Base-by-base conservation (phyloP, 2,329 filamentous ascomycete genomes). In the Fusarium ramigenum region DNA sequence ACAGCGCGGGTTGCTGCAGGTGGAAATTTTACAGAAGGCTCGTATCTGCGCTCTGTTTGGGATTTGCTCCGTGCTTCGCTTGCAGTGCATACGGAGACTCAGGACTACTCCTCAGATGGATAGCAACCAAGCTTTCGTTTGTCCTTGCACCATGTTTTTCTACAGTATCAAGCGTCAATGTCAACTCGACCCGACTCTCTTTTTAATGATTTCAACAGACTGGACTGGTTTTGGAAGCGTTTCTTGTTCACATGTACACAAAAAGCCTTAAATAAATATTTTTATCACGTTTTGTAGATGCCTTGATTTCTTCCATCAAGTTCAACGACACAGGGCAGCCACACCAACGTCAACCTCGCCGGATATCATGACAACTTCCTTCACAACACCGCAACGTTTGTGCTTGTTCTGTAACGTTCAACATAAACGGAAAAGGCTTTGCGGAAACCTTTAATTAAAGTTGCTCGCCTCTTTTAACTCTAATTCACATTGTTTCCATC, bases 351-450 rank as follows among this genome's bases (percentile, higher is more conserved):
- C 16, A 23, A 12, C 16, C 7, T 15, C 6, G 11, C 6, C 9
- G 11, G n/a, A 12, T 18, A 9, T 36, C 47, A 10, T 7, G n/a
- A 9, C 10, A 34, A 52, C 47, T 52, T 25, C 4, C 15, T 25
- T 36, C n/a, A 25, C 47, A 12, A 19, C 19, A 4, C 7, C n/a
- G 19, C 28, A 30, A 16, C 9, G 19, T 16, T 47, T 30, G 25
- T 30, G 18, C 10, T 32, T 47, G 9, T 11, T 49, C 28, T 1
- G 10, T 9, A 9, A 34, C 15, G 15, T 9, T 23, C 3, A 4
- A 7, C 15, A 23, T 8, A 18, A 11, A 23, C n/a, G 10, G 0
- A 4, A 0, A 23, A 2, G 4, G 4, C 4, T 9, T 7, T 5
- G 4, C 11, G 14, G 6, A 11, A n/a, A 1, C 9, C 2, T 28